A percentile compares a stretch with the other conserved stretches of the same genome.
phyloP scores from a whole-genome alignment of 306 rosid genomes.

The Parietaria judaica region DNA sequence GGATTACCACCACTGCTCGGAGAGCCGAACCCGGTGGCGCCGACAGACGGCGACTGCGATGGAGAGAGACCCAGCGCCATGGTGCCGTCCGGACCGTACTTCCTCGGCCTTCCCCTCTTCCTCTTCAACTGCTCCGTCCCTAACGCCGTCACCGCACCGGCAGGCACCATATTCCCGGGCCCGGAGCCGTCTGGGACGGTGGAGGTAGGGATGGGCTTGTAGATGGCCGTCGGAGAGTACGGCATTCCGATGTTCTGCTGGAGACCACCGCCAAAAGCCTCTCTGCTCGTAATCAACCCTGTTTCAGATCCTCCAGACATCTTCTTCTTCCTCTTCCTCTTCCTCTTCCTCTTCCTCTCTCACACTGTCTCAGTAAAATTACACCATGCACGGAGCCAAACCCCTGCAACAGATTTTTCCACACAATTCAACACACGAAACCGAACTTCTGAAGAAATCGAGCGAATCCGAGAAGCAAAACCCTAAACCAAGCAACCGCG shows the following conservation, averaged over 20 bases:
- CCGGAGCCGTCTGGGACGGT: conserved; percentile 21
- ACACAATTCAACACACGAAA: not conserved
- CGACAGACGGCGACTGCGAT: conserved; percentile 13
- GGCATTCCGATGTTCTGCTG: conserved; percentile 39
- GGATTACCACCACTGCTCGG: conserved; percentile 14
- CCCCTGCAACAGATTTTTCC: conserved; percentile 4
- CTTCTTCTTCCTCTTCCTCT: not conserved
- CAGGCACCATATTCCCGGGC: conserved; percentile 3
- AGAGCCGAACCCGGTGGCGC: conserved; percentile 21
- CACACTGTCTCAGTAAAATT: not conserved
- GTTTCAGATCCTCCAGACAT: conserved; percentile 77
- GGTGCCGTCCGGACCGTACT: conserved; percentile 58
- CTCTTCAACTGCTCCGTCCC: conserved; percentile 31
- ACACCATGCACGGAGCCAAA: conserved; percentile 11
- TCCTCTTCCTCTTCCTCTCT: not conserved
- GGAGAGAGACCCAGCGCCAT: conserved; percentile 35
- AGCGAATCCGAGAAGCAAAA: not conserved
- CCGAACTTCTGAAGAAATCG: not conserved
- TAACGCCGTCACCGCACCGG: conserved; percentile 5
- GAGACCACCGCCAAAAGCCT: conserved; percentile 33
- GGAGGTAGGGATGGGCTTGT: conserved; percentile 24
- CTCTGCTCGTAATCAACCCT: conserved; percentile 45
- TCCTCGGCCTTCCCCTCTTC: conserved; percentile 82
- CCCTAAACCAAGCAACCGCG: conserved; percentile 12
- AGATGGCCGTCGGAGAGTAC: conserved; percentile 37